Percentiles rank a stretch among this genome's conserved stretches.
These are phyloP conservation scores for Apiotrichum veenhuisii DNA, from an alignment of 1,284 basidiomycete genomes.

Conservation along the genomic window DNA sequence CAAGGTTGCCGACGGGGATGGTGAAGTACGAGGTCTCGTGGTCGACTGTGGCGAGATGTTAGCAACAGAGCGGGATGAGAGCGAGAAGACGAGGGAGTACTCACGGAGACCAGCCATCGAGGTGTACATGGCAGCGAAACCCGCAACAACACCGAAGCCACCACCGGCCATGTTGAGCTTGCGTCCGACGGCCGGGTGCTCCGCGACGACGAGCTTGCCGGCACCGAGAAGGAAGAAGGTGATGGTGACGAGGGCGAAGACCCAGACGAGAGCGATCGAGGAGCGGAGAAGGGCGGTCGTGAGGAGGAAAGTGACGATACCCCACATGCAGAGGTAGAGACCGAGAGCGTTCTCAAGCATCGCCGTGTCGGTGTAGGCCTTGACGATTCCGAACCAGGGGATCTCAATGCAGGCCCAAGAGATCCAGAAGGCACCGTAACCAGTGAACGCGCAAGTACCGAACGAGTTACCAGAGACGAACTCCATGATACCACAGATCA, in stretches of 20 bases:
- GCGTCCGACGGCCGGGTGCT: not conserved
- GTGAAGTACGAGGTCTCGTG: too few relatives aligned
- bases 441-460: constrained; percentile 67
- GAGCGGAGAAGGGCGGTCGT: constrained; percentile 8
- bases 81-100: too few relatives aligned
- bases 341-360: constrained; percentile 54
- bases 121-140: constrained; percentile 44
- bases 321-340: constrained; percentile 51
- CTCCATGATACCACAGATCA: constrained; percentile 57
- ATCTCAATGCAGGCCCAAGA: constrained; percentile 12
- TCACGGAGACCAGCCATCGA: constrained; percentile 53
- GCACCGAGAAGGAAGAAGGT: constrained; percentile 52
- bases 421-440: constrained; percentile 68
- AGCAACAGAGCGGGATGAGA: too few relatives aligned
- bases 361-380: constrained; percentile 48
- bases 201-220: constrained; percentile 35
- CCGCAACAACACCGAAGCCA: constrained; percentile 57
- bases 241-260: constrained; percentile 68
- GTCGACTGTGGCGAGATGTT: too few relatives aligned
- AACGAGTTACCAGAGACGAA: constrained; percentile 68
- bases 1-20: too few relatives aligned
- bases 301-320: constrained; percentile 19
- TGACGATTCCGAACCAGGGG: constrained; percentile 53
- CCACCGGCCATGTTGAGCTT: constrained; percentile 63
- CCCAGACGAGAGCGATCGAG: constrained; percentile 19